Evolutionary conservation across 257 asterid genomes (phyloP).

Genomic region (Plantago elongata): DNA sequence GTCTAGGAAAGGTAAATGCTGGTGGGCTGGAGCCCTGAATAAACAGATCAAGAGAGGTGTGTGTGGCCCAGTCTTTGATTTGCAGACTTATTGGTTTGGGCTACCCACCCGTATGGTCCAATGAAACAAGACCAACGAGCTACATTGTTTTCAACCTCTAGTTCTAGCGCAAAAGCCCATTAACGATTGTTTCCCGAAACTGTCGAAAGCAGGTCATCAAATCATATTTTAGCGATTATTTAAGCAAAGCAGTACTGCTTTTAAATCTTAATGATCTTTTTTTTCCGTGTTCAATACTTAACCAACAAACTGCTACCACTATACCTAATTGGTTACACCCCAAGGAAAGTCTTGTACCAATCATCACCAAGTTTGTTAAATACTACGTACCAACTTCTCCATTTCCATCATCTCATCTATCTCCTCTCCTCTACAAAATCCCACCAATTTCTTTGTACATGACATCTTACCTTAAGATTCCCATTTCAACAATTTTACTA

Average conservation of each 20-base stretch:
- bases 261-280: conserved; percentile 12
- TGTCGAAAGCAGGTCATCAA: conserved; percentile 20
- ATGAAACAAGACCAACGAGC: neutral
- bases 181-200: neutral
- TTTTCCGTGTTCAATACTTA: conserved; percentile 48
- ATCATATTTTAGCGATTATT: conserved; percentile 21
- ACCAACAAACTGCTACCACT: conserved; percentile 49
- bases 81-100: neutral
- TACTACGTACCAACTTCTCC: neutral
- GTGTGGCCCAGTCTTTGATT: too few species aligned
- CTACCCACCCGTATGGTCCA: neutral
- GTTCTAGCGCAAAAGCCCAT: too few species aligned
- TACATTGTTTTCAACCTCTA: too few species aligned
- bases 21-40: too few species aligned
- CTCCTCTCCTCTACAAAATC: conserved; percentile 1
- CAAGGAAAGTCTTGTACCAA: conserved; percentile 30
- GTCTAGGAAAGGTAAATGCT: too few species aligned
- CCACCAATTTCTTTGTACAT: conserved; percentile 4
- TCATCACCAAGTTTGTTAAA: conserved; percentile 39
- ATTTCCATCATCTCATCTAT: too few species aligned
- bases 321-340: conserved; percentile 62
- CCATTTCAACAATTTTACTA: conserved; percentile 1
- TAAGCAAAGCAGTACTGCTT: conserved; percentile 38
- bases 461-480: neutral
- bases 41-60: too few species aligned